A percentile compares a stretch with the other conserved stretches of the same genome.
Evolutionary conservation across 2,329 filamentous ascomycete species (phyloP).

Genomic region (Piedraia hortae): DNA sequence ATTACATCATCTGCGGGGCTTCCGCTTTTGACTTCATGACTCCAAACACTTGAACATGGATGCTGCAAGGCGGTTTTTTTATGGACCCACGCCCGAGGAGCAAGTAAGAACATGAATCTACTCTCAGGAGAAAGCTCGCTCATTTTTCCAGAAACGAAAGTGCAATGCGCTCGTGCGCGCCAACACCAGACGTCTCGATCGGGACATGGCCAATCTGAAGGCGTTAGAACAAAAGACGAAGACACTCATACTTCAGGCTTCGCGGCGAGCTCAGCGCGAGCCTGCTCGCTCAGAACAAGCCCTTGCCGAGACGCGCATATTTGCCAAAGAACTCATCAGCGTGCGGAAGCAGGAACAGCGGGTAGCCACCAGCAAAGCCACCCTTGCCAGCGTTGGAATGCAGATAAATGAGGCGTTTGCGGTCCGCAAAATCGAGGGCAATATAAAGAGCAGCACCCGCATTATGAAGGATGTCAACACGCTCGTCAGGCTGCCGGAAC

Average conservation of each 20-base stretch:
- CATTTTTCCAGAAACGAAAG: conserved; percentile 48
- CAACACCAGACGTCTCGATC: conserved; percentile 83
- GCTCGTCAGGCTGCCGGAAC: conserved; percentile 56
- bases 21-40: too few species aligned
- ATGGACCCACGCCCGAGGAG: conserved; percentile 72
- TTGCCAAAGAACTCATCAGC: conserved; percentile 66
- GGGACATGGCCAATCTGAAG: conserved; percentile 60
- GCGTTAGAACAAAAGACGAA: conserved; percentile 61
- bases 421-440: conserved; percentile 83
- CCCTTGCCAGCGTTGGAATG: conserved; percentile 82
- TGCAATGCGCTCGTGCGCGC: conserved; percentile 71
- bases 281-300: conserved; percentile 56
- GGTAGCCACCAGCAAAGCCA: conserved; percentile 65
- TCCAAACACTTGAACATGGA: conserved; percentile 49
- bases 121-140: conserved; percentile 1
- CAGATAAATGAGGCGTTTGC: conserved; percentile 93
- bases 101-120: conserved; percentile 33
- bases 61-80: conserved; percentile 60
- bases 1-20: too few species aligned
- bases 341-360: conserved; percentile 48
- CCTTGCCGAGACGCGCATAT: conserved; percentile 54
- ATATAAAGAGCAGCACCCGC: conserved; percentile 56
- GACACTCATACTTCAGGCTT: conserved; percentile 56
- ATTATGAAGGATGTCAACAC: conserved; percentile 95
- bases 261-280: conserved; percentile 54